A percentile compares a stretch with the other conserved stretches of the same genome.
phyloP scores from a whole-genome alignment of 768 basidiomycete genomes.

The Tricholomella constricta region DNA sequence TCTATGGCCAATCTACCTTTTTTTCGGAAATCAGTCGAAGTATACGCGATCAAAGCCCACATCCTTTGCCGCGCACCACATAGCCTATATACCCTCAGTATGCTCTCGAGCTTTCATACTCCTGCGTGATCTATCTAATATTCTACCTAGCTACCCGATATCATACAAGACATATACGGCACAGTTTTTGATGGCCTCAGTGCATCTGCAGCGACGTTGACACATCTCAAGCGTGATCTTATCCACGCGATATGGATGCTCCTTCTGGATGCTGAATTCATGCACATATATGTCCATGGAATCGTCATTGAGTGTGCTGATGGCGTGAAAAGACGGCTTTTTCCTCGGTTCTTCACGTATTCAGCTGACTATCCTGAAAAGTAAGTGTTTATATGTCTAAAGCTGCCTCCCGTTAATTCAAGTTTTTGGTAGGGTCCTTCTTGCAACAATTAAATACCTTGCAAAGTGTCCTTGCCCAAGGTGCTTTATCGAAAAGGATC shows the following conservation, averaged over 20 bases:
- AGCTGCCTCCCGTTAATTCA: neutral
- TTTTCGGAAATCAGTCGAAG: constrained; percentile 26
- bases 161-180: neutral
- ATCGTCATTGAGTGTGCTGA: constrained; percentile 31
- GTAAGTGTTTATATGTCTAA: constrained; percentile 19
- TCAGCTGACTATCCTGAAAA: constrained; percentile 41
- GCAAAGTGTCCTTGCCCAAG: constrained; percentile 39
- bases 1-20: constrained; percentile 28
- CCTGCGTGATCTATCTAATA: neutral
- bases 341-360: constrained; percentile 33
- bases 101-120: neutral
- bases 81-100: constrained; percentile 15
- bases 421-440: constrained; percentile 26
- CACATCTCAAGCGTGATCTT: constrained; percentile 33
- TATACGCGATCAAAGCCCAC: constrained; percentile 19
- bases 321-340: constrained; percentile 28
- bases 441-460: constrained; percentile 34
- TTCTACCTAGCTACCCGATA: neutral
- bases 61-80: neutral
- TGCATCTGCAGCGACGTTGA: neutral
- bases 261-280: constrained; percentile 27
- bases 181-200: neutral
- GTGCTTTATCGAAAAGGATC: constrained; percentile 31
- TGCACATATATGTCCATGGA: constrained; percentile 29
- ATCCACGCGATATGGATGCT: constrained; percentile 31